Percentiles rank a stretch among this genome's conserved stretches.
These are phyloP conservation scores for Stygiomarasmius scandens DNA, from an alignment of 1,284 basidiomycete genomes.

Conservation along the genomic window DNA sequence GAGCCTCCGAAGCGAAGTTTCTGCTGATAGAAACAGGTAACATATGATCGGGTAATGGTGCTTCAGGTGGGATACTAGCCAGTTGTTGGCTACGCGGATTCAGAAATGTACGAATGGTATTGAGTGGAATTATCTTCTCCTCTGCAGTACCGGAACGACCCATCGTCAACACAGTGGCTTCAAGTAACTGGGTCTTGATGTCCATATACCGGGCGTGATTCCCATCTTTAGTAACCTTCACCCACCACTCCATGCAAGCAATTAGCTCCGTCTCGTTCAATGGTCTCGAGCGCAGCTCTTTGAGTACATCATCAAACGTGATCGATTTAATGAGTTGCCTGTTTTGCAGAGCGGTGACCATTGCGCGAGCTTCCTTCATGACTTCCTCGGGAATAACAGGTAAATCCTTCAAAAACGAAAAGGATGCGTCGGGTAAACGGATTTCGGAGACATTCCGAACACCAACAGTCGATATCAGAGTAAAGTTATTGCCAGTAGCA, in stretches of 20 bases:
- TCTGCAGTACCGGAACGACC: conserved; percentile 39
- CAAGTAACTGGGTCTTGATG: conserved; percentile 65
- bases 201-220: conserved; percentile 43
- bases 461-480: conserved; percentile 82
- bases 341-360: conserved; percentile 69
- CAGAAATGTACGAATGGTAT: conserved; percentile 73
- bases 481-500: conserved; percentile 50
- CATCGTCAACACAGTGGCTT: conserved; percentile 65
- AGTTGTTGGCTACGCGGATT: conserved; percentile 59
- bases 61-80: conserved; percentile 76
- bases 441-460: conserved; percentile 73
- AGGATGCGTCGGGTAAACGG: conserved; percentile 76
- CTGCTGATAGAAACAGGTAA: conserved; percentile 75
- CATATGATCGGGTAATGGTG: conserved; percentile 80
- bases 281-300: conserved; percentile 76
- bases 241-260: conserved; percentile 92
- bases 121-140: conserved; percentile 69
- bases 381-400: conserved; percentile 77
- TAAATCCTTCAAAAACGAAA: conserved; percentile 83
- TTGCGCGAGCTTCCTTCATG: conserved; percentile 61
- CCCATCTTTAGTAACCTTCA: conserved; percentile 56
- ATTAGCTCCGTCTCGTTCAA: conserved; percentile 78
- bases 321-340: conserved; percentile 82
- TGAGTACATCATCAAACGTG: conserved; percentile 84
- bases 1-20: conserved; percentile 57